phyloP scores from a whole-genome alignment of 202 grass and related monocot species.

The Dendrocalamus latiflorus region DNA sequence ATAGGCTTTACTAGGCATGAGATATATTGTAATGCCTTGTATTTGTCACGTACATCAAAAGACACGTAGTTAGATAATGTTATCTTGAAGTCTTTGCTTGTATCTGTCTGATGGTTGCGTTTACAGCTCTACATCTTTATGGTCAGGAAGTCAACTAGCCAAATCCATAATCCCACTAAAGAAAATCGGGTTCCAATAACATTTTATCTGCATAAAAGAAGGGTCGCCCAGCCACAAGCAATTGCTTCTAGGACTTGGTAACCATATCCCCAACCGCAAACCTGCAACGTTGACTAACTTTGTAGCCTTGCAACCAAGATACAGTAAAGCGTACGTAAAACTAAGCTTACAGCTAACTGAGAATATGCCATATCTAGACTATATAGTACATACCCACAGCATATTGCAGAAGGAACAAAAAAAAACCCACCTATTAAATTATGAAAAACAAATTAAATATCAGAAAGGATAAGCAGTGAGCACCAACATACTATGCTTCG shows the following conservation, averaged over 20 bases:
- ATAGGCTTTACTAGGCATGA: not conserved
- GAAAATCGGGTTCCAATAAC: not conserved
- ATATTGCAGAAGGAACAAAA: not conserved
- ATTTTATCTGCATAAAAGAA: not conserved
- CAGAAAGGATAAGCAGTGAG: not conserved
- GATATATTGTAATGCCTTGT: not conserved
- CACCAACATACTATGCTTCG: not conserved
- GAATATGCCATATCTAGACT: not conserved
- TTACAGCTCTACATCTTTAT: not conserved
- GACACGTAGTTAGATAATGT: not conserved
- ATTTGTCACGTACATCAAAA: not conserved
- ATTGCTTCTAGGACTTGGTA: constrained; percentile 10
- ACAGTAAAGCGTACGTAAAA: not conserved
- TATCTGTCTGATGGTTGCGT: not conserved
- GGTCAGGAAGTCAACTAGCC: no score
- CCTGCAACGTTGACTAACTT: constrained; percentile 21
- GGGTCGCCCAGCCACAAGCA: not conserved
- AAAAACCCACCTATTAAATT: not conserved
- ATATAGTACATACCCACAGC: not conserved
- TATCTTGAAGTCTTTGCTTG: not conserved
- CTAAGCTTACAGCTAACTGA: not conserved
- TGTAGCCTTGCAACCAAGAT: not conserved
- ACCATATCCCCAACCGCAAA: not conserved
- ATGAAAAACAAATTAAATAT: not conserved
- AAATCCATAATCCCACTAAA: not conserved